Conservation (phyloP, 805 yeast species). For the Pichia exigua region DNA sequence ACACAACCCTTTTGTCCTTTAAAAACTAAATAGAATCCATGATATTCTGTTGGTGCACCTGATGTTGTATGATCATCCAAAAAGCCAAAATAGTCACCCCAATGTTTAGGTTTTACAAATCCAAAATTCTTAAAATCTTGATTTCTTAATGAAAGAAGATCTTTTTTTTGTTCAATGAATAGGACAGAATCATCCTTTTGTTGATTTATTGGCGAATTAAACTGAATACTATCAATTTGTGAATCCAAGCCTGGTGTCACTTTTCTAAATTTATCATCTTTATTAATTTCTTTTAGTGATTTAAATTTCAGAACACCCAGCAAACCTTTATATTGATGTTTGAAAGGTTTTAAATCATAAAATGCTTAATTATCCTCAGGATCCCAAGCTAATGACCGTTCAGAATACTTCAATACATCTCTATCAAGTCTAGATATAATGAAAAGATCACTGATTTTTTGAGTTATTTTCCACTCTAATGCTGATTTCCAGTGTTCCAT, state of each 20-base stretch:
- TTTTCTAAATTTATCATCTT: slow-evolving; percentile 27
- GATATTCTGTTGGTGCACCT: slow-evolving; percentile 55
- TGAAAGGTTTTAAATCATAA: slow-evolving; percentile 27
- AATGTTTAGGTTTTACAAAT: slow-evolving; percentile 39
- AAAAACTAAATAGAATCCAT: slow-evolving; percentile 56
- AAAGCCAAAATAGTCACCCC: slow-evolving; percentile 59
- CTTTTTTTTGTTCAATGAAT: slow-evolving; percentile 57
- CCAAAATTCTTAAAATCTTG: slow-evolving; percentile 57
- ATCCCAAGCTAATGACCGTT: slow-evolving; percentile 12
- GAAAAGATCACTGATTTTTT: slow-evolving; percentile 6
- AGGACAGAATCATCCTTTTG: slow-evolving; percentile 66
- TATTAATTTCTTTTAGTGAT: slow-evolving; percentile 33
- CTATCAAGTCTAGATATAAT: slow-evolving; percentile 5
- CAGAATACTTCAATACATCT: slow-evolving; percentile 3
- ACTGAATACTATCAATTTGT: slow-evolving; percentile 52
- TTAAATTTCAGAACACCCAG: slow-evolving; percentile 51
- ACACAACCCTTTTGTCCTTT: slow-evolving; percentile 36
- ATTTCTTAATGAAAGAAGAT: slow-evolving; percentile 54
- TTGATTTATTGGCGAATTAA: slow-evolving; percentile 41
- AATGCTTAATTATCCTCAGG: slow-evolving; percentile 5
- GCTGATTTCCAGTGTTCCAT: neutral
- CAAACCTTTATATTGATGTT: slow-evolving; percentile 46
- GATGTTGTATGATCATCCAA: slow-evolving; percentile 69
- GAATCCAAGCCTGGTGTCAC: slow-evolving; percentile 67
- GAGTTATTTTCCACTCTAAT: neutral